Evolutionary conservation across 768 basidiomycete species (phyloP).

Genomic region (Dictyophora rubrovolvata): DNA sequence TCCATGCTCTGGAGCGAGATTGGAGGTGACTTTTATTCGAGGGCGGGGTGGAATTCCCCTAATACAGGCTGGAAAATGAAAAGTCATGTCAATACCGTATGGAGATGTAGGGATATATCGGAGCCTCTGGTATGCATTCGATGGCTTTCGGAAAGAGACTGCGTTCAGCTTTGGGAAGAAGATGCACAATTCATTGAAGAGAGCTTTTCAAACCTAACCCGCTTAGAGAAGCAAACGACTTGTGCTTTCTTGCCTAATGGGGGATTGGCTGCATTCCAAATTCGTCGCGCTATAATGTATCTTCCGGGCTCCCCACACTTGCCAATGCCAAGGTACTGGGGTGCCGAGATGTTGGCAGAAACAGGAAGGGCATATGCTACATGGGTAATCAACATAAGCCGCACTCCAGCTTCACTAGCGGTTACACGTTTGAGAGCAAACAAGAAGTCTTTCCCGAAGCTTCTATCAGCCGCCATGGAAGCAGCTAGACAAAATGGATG

Average conservation of each 20-base stretch:
- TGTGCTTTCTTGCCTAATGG: slow-evolving; percentile 29
- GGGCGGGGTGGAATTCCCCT: slow-evolving; percentile 26
- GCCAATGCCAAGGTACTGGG: slow-evolving; percentile 17
- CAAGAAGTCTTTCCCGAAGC: slow-evolving; percentile 22
- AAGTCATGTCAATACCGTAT: slow-evolving; percentile 29
- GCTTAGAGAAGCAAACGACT: slow-evolving; percentile 16
- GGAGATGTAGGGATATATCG: slow-evolving; percentile 14
- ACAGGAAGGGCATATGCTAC: slow-evolving; percentile 25
- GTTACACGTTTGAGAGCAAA: slow-evolving; percentile 33
- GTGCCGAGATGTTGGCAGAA: slow-evolving; percentile 14
- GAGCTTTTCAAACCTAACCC: slow-evolving; percentile 1
- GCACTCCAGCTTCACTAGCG: slow-evolving; percentile 26
- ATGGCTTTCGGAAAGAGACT: slow-evolving; percentile 30
- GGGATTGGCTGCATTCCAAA: slow-evolving; percentile 38
- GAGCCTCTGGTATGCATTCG: background rate
- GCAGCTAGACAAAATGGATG: slow-evolving; percentile 27
- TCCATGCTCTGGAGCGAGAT: slow-evolving; percentile 47
- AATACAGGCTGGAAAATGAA: slow-evolving; percentile 36
- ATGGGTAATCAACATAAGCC: slow-evolving; percentile 33
- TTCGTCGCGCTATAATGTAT: slow-evolving; percentile 8
- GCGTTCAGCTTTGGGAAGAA: slow-evolving; percentile 27
- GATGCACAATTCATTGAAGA: slow-evolving; percentile 31
- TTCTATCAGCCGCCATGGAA: slow-evolving; percentile 27
- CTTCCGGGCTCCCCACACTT: background rate
- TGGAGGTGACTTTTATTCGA: slow-evolving; percentile 35